Percentiles rank a stretch among this genome's conserved stretches.
Evolutionary conservation across 352 stramenopile genomes (phyloP).

Genomic region (Pythium vanterpoolii): DNA sequence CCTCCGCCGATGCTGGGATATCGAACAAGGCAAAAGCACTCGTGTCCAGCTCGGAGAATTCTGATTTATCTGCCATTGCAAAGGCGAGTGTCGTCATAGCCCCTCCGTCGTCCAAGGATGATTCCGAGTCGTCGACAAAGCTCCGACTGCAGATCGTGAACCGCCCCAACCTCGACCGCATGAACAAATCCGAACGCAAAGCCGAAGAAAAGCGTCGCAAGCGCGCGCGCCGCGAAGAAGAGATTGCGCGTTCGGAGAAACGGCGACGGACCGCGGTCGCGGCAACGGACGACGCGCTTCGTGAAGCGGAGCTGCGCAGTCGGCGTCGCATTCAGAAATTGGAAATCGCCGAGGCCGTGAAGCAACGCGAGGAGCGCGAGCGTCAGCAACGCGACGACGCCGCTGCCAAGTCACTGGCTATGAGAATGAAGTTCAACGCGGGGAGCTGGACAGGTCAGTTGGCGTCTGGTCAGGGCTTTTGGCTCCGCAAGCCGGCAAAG

Average conservation of each 20-base stretch:
- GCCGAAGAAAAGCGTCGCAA: slow-evolving; percentile 83
- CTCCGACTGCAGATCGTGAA: slow-evolving; percentile 69
- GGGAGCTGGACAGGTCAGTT: slow-evolving; percentile 53
- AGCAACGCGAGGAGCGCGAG: slow-evolving; percentile 60
- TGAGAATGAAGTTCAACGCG: slow-evolving; percentile 67
- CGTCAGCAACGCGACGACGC: slow-evolving; percentile 44
- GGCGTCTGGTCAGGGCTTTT: slow-evolving; percentile 44
- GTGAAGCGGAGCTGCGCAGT: slow-evolving; percentile 73
- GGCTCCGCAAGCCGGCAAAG: slow-evolving; percentile 56
- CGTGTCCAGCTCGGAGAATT: neutral
- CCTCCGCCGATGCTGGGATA: neutral
- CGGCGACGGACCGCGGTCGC: slow-evolving; percentile 68
- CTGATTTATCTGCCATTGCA: slow-evolving; percentile 10
- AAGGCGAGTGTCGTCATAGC: slow-evolving; percentile 17
- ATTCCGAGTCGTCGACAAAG: slow-evolving; percentile 29
- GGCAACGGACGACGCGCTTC: slow-evolving; percentile 76
- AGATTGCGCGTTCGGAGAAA: slow-evolving; percentile 75
- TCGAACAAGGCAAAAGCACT: neutral
- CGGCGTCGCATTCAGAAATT: slow-evolving; percentile 62
- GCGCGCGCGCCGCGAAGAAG: slow-evolving; percentile 63
- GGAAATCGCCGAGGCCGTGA: slow-evolving; percentile 63
- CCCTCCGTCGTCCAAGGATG: slow-evolving; percentile 13
- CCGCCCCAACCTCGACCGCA: slow-evolving; percentile 59
- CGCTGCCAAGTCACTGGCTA: slow-evolving; percentile 33
- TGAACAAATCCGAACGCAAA: slow-evolving; percentile 86